Evolutionary conservation across 495 filamentous ascomycete species (phyloP), one percentile per base, ranked within the genome.

Genomic region (Hypomontagnella monticulosa): DNA sequence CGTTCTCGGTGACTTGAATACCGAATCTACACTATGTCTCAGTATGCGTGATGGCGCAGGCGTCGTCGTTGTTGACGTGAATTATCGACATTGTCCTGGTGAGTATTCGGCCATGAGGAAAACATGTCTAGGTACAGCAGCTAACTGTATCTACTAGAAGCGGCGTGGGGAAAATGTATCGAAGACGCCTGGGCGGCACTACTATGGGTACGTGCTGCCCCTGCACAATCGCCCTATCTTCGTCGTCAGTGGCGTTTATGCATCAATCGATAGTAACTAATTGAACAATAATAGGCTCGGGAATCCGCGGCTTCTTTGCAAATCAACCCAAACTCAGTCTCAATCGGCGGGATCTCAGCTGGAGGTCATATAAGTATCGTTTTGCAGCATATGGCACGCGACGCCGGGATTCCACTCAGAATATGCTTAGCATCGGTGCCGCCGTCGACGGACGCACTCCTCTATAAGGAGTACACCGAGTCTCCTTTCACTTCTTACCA

Each of bases 21-120:
- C 76, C 0, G 83, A 83, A 32, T 76, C 76, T 0, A 60, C 75
- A 16, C 66, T 83, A 1, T 83, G 80, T 53, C 70, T 81, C 14
- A 80, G 68, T 46, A 79, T 82, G 72, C 75, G 79, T 12, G 75
- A 78, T 16, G 77, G 77, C 3, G 75, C 79, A 4, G 70, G 73
- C 3, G 66, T 78, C 30, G 76, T 74, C 7, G 76, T 82, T 7
- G 75, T 85, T 19, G 83, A 85, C 49, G 78, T 85, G n/a, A 76
- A 77, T 32, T 85, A 85, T 60, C 79, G 81, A n/a, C 77, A 79
- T 4, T 80, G 78, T 4, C 81, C 83, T 16, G 76, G 78, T 78
- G 60, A 54, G 70, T 49, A 11, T 23, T n/a, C 5, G n/a, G 40
- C 15, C 1, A 33, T n/a, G n/a, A 37, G 16, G 16, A 46, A 12